A percentile compares a stretch with the other conserved stretches of the same genome.
These are phyloP conservation scores for Globisporangium irregulare DNA, from an alignment of 352 stramenopile genomes.

Conservation along the genomic window DNA sequence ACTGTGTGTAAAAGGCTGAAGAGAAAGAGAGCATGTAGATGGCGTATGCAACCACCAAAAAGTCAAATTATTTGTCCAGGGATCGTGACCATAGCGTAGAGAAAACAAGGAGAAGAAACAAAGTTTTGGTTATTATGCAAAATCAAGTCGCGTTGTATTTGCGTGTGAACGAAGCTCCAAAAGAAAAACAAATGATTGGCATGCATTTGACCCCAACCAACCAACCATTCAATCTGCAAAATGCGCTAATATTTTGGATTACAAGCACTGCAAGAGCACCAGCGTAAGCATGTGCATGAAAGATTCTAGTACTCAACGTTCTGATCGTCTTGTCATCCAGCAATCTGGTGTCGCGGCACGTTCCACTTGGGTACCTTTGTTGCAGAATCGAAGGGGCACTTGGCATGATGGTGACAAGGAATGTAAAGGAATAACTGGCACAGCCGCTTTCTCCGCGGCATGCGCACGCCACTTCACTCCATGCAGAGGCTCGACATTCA, in stretches of 20 bases:
- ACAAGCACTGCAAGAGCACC: neutral
- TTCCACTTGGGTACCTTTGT: neutral
- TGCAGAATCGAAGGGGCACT: slow-evolving; percentile 1
- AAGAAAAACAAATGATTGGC: neutral
- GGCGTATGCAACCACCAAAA: neutral
- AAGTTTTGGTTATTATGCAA: neutral
- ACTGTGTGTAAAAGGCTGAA: slow-evolving; percentile 22
- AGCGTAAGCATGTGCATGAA: neutral
- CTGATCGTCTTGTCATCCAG: neutral
- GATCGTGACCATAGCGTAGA: neutral
- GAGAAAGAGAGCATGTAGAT: neutral
- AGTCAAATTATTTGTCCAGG: slow-evolving; percentile 7
- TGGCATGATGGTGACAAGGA: neutral
- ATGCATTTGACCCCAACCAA: neutral
- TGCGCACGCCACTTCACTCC: neutral
- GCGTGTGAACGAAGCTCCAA: slow-evolving; percentile 9
- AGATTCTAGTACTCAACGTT: neutral
- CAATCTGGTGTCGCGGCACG: neutral
- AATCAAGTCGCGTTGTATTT: slow-evolving; percentile 9
- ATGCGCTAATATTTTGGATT: neutral
- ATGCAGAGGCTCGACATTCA: neutral
- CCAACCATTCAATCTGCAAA: neutral
- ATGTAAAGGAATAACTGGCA: slow-evolving; percentile 4
- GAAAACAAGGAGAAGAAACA: neutral
- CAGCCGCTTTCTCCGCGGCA: neutral